Conservation (phyloP, 257 asterid species). For the Eucommia ulmoides region DNA sequence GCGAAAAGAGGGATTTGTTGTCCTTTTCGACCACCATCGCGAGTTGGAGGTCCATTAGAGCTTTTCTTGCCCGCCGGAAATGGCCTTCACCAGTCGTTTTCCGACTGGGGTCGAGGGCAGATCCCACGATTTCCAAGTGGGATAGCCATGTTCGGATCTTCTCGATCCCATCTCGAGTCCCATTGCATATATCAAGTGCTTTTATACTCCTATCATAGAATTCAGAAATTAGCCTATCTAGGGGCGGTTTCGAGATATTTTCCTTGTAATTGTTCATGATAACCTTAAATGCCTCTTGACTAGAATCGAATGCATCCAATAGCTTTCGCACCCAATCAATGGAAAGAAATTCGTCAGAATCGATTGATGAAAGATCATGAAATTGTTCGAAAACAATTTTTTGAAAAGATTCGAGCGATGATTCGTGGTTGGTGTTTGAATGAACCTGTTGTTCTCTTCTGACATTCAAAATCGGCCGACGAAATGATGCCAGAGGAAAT, state of each 20-base stretch:
- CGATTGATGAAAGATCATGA: slow-evolving; percentile 25
- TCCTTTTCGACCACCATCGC: slow-evolving; percentile 37
- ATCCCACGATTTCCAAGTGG: slow-evolving; percentile 52
- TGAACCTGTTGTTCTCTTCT: too few species aligned
- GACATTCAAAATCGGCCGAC: too few species aligned
- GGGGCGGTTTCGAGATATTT: slow-evolving; percentile 21
- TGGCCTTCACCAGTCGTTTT: slow-evolving; percentile 60
- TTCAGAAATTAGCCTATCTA: slow-evolving; percentile 31
- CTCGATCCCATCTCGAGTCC: slow-evolving; percentile 63
- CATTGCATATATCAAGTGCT: slow-evolving; percentile 64
- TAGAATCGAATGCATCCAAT: slow-evolving; percentile 36
- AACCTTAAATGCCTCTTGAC: slow-evolving; percentile 50
- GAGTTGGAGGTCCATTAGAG: slow-evolving; percentile 42
- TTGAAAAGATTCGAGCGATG: slow-evolving; percentile 42
- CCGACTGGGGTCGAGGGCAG: slow-evolving; percentile 38
- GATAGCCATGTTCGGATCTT: slow-evolving; percentile 51
- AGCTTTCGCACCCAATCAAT: slow-evolving; percentile 50
- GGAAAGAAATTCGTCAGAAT: slow-evolving; percentile 39
- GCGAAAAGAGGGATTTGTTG: slow-evolving; percentile 4
- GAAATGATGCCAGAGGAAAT: too few species aligned
- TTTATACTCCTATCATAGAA: slow-evolving; percentile 58
- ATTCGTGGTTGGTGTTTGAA: slow-evolving; percentile 23
- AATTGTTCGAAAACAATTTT: slow-evolving; percentile 34
- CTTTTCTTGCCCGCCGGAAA: slow-evolving; percentile 60
- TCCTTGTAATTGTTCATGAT: slow-evolving; percentile 26